Evolutionary conservation across 106 monocot species (phyloP), one percentile per base, ranked within the genome.

Genomic region (Dendrobium catenatum): DNA sequence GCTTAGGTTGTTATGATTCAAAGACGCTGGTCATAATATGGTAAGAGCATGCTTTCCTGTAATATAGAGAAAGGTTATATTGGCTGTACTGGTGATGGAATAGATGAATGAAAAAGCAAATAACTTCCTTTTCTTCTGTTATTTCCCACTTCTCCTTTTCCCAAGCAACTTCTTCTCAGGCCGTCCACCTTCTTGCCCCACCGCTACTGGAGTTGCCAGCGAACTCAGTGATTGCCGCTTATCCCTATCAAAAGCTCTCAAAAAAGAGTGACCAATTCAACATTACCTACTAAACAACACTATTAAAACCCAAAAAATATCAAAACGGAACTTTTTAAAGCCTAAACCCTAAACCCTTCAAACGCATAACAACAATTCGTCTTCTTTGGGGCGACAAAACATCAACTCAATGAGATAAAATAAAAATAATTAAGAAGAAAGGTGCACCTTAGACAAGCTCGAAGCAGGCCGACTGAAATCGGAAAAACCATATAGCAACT

Each of bases 331-430:
- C 17, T 20, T 73, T 11, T 68, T 40, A 72, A 44, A 42, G 27
- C 74, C 43, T 74, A 74, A 74, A 74, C 74, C 74, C 43, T 43
- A 74, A 74, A 42, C 74, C 74, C 42, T 42, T 43, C 20, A 42
- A 43, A 74, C 74, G 6, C 73, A 73, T 16, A 73, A 41, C 73
- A 42, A 42, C 73, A 74, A 70, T 33, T 37, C 3, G 13, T 4
- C 15, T 11, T n/a, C 31, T 68, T 16, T 43, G 44, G 4, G 13
- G 0, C 6, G 6, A 20, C 42, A 74, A 44, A 42, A 20, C 20
- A 17, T 44, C 43, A 74, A 44, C 19, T 74, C n/a, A 1, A 18
- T 15, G 1, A 20, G 20, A 74, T 19, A 19, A 74, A 74, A 4
- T 16, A 6, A 74, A 44, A 74, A 70, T 42, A 74, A 74, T 1